A percentile compares a stretch with the other conserved stretches of the same genome.
Evolutionary conservation across 257 asterid species (phyloP).

Genomic region (Misopates orontium): DNA sequence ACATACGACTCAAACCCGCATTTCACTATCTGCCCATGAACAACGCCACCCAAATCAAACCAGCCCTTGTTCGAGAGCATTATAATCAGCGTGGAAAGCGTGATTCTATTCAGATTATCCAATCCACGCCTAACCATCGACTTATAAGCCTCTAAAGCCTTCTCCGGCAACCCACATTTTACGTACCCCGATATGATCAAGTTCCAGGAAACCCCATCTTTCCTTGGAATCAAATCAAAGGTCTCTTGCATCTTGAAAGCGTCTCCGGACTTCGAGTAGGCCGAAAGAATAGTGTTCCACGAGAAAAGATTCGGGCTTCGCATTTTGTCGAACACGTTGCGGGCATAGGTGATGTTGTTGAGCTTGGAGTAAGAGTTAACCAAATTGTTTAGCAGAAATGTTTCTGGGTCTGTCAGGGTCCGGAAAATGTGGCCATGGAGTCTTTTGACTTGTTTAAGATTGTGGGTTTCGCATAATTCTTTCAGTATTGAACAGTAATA

Average conservation of each 20-base stretch:
- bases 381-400: constrained; percentile 73
- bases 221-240: constrained; percentile 54
- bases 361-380: constrained; percentile 48
- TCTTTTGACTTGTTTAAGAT: constrained; percentile 49
- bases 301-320: constrained; percentile 62
- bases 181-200: constrained; percentile 75
- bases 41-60: constrained; percentile 60
- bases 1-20: constrained; percentile 66
- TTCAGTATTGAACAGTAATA: constrained; percentile 61
- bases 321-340: constrained; percentile 70
- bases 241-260: constrained; percentile 49
- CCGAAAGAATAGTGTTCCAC: constrained; percentile 80
- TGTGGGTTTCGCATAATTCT: constrained; percentile 59
- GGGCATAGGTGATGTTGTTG: constrained; percentile 43
- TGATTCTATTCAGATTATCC: constrained; percentile 63
- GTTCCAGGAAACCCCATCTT: constrained; percentile 93
- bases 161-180: constrained; percentile 44
- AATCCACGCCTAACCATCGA: constrained; percentile 61
- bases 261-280: constrained; percentile 65
- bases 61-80: constrained; percentile 65
- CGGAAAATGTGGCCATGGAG: constrained; percentile 69
- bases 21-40: constrained; percentile 82
- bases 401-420: constrained; percentile 53
- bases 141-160: constrained; percentile 67
- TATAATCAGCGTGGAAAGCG: constrained; percentile 61